phyloP scores from a whole-genome alignment of 306 rosid species.

The Dalbergia oliveri region DNA sequence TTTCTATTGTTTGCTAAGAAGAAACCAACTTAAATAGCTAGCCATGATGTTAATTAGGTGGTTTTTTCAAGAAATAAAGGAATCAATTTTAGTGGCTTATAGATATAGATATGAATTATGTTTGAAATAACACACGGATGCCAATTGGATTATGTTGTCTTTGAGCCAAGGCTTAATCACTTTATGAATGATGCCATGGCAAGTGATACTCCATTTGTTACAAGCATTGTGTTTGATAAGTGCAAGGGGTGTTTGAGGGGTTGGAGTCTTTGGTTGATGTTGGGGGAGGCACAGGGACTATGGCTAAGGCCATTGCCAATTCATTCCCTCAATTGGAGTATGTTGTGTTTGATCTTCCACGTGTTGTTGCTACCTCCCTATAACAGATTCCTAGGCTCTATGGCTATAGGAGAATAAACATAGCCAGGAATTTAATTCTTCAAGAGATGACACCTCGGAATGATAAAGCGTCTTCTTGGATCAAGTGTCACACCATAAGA shows the following conservation, averaged over 20 bases:
- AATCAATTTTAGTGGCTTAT: too few relatives aligned
- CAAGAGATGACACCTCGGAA: too few relatives aligned
- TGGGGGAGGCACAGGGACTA: slow-evolving; percentile 53
- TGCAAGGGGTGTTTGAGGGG: slow-evolving; percentile 47
- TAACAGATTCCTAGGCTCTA: too few relatives aligned
- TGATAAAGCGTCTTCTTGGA: too few relatives aligned
- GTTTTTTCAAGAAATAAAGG: too few relatives aligned
- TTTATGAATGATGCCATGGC: slow-evolving; percentile 50
- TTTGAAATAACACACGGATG: slow-evolving; percentile 40
- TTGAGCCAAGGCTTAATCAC: background rate
- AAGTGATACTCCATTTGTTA: slow-evolving; percentile 36
- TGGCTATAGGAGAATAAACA: too few relatives aligned
- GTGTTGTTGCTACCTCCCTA: slow-evolving; percentile 44
- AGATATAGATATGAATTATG: too few relatives aligned
- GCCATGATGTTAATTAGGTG: too few relatives aligned
- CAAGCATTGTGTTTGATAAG: slow-evolving; percentile 17
- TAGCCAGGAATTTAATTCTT: too few relatives aligned
- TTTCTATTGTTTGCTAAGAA: too few relatives aligned
- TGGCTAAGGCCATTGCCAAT: slow-evolving; percentile 52
- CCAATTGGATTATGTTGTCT: slow-evolving; percentile 12
- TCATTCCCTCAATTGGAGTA: slow-evolving; percentile 51
- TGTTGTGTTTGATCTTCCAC: slow-evolving; percentile 46
- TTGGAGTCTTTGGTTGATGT: slow-evolving; percentile 58
- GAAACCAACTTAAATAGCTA: too few relatives aligned
- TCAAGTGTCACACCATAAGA: too few relatives aligned